Conservation (phyloP, 140 eudicot species). For the Erigeron philadelphicus region DNA sequence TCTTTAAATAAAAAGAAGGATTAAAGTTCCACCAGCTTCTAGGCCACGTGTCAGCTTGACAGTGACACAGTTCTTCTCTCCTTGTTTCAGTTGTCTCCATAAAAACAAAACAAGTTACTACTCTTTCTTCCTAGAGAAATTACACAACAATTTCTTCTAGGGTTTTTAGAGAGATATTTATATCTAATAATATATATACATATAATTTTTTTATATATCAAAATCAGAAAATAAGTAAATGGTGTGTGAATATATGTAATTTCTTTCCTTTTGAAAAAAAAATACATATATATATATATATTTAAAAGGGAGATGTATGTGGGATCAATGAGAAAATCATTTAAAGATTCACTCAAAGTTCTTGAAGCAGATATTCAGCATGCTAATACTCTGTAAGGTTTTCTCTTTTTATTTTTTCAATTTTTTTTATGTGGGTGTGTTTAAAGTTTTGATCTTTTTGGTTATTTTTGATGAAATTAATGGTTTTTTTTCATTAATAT, state of each 20-base stretch:
- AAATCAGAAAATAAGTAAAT: constrained; percentile 23
- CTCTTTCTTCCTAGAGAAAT: constrained; percentile 24
- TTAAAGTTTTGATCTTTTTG: constrained; percentile 11
- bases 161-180: constrained; percentile 31
- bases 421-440: neutral
- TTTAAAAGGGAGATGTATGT: constrained; percentile 38
- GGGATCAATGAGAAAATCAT: constrained; percentile 64
- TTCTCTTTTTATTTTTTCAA: neutral
- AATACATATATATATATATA: neutral
- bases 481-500: neutral
- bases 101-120: constrained; percentile 26
- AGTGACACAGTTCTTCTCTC: constrained; percentile 36
- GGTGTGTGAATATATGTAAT: constrained; percentile 27
- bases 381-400: constrained; percentile 65
- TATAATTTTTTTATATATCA: too few species aligned
- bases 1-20: neutral
- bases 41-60: constrained; percentile 45
- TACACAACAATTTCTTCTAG: constrained; percentile 19
- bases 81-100: constrained; percentile 26
- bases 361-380: constrained; percentile 94
- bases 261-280: constrained; percentile 20
- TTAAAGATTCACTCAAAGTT: constrained; percentile 79
- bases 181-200: too few species aligned
- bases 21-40: constrained; percentile 31
- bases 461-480: neutral